Conservation (phyloP, 2,329 filamentous ascomycete species). For the Ceratocystis huliohia region DNA sequence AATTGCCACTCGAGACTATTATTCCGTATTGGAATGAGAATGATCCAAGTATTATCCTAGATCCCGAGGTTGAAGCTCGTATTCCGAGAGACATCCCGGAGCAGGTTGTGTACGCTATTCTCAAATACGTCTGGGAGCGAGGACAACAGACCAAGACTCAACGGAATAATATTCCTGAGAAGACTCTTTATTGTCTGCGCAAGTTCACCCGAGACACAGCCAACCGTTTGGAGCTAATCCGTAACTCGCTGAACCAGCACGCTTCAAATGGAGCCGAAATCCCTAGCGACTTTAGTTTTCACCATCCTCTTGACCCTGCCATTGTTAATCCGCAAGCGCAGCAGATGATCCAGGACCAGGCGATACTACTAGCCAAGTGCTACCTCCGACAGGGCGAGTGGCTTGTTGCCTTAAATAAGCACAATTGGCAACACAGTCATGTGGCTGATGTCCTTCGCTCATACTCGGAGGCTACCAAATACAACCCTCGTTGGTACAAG, state of each 20-base stretch:
- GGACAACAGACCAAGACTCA: conserved; percentile 44
- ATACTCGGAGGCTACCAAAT: conserved; percentile 82
- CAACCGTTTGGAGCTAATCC: conserved; percentile 41
- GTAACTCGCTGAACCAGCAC: conserved; percentile 38
- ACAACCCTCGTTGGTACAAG: conserved; percentile 94
- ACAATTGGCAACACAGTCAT: conserved; percentile 77
- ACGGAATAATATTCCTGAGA: conserved; percentile 37
- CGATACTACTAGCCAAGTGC: conserved; percentile 76
- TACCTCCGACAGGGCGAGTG: conserved; percentile 95
- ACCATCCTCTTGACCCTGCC: conserved; percentile 34
- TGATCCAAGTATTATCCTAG: conserved; percentile 15
- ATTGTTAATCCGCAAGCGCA: conserved; percentile 39
- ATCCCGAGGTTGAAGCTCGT: conserved; percentile 22
- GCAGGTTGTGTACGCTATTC: conserved; percentile 86
- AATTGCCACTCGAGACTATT: conserved; percentile 47
- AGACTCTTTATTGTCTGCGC: conserved; percentile 45
- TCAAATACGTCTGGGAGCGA: conserved; percentile 93
- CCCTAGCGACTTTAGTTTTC: conserved; percentile 38
- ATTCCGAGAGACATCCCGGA: conserved; percentile 42
- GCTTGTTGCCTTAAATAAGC: conserved; percentile 73
- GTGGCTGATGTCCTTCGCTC: conserved; percentile 83
- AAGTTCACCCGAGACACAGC: conserved; percentile 49
- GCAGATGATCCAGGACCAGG: conserved; percentile 46
- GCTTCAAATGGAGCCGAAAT: conserved; percentile 35
- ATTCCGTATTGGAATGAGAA: conserved; percentile 47